A percentile compares a stretch with the other conserved stretches of the same genome.
Evolutionary conservation across 2,329 filamentous ascomycete species (phyloP).

Genomic region (Sordariomycetes sp.): DNA sequence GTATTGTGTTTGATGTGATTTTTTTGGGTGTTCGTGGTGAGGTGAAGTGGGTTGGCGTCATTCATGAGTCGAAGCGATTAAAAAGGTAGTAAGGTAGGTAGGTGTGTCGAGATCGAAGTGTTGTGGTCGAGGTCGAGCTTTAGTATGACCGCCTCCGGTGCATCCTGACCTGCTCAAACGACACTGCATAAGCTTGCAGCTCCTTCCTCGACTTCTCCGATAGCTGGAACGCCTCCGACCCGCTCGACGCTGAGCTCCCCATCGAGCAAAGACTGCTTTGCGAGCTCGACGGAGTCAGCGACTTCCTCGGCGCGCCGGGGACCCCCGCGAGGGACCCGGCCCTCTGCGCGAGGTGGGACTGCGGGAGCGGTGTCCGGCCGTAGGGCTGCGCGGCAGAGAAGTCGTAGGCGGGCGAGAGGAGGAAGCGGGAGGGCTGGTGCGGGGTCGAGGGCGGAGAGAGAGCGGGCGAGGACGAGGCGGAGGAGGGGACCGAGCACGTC

Average conservation of each 20-base stretch:
- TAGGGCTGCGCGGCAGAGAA: slow-evolving; percentile 53
- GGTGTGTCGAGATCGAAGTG: not conserved
- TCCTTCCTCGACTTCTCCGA: slow-evolving; percentile 69
- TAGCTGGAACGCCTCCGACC: slow-evolving; percentile 40
- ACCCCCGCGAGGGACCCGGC: slow-evolving; percentile 6
- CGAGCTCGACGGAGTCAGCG: slow-evolving; percentile 60
- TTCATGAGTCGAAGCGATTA: not conserved
- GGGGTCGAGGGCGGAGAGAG: slow-evolving; percentile 8
- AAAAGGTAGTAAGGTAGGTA: not conserved
- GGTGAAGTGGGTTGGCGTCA: not conserved
- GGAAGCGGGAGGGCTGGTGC: slow-evolving; percentile 34
- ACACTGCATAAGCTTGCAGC: slow-evolving; percentile 73
- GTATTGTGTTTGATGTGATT: no score
- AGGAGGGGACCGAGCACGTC: slow-evolving; percentile 26
- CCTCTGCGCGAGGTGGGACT: slow-evolving; percentile 22
- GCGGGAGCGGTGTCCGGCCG: slow-evolving; percentile 26
- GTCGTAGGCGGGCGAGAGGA: slow-evolving; percentile 63
- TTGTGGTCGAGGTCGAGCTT: slow-evolving; percentile 4
- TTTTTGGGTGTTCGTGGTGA: not conserved
- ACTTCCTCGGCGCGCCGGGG: slow-evolving; percentile 18
- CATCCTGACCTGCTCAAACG: slow-evolving; percentile 68
- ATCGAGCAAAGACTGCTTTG: slow-evolving; percentile 76
- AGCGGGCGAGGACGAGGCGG: slow-evolving; percentile 3
- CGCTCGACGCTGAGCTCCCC: slow-evolving; percentile 43
- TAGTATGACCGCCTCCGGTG: slow-evolving; percentile 45